Evolutionary conservation across 305 asterid species (phyloP).

Genomic region (Caryopteris hybrid): DNA sequence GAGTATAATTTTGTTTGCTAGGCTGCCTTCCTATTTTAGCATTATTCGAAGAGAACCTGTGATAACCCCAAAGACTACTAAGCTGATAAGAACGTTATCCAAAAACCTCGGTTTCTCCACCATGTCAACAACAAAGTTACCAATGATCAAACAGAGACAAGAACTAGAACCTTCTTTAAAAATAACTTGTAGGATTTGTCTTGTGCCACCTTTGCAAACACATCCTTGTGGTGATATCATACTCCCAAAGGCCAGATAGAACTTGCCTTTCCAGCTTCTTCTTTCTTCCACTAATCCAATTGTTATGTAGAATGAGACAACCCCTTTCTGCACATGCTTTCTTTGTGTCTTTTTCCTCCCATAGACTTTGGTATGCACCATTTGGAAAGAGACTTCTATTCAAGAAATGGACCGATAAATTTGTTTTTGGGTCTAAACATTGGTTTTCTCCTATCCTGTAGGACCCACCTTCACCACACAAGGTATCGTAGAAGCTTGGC

Average conservation of each 20-base stretch:
- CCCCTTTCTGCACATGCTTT: slow-evolving; percentile 49
- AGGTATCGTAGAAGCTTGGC: slow-evolving; percentile 82
- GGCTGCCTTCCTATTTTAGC: slow-evolving; percentile 12
- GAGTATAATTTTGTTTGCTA: not conserved
- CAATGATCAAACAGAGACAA: slow-evolving; percentile 15
- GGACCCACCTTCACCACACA: slow-evolving; percentile 82
- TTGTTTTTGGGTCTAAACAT: slow-evolving; percentile 74
- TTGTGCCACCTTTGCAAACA: slow-evolving; percentile 61
- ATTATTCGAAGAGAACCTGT: slow-evolving; percentile 19
- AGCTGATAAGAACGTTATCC: slow-evolving; percentile 16
- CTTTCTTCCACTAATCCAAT: slow-evolving; percentile 72
- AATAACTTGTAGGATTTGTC: slow-evolving; percentile 35
- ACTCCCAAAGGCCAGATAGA: slow-evolving; percentile 82
- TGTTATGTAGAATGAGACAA: slow-evolving; percentile 63
- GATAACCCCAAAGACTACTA: slow-evolving; percentile 40
- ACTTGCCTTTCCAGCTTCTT: slow-evolving; percentile 65
- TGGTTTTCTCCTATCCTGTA: slow-evolving; percentile 55
- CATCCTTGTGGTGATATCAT: slow-evolving; percentile 67
- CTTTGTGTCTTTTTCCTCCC: slow-evolving; percentile 56
- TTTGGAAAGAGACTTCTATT: slow-evolving; percentile 76
- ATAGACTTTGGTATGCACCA: slow-evolving; percentile 68
- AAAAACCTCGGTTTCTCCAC: slow-evolving; percentile 35
- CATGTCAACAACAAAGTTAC: slow-evolving; percentile 34
- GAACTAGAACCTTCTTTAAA: slow-evolving; percentile 18
- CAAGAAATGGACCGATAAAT: slow-evolving; percentile 60